These are phyloP conservation scores for Backusella mclennaniae DNA, from an alignment of 192 early-diverging fungal genomes.

Conservation along the genomic window DNA sequence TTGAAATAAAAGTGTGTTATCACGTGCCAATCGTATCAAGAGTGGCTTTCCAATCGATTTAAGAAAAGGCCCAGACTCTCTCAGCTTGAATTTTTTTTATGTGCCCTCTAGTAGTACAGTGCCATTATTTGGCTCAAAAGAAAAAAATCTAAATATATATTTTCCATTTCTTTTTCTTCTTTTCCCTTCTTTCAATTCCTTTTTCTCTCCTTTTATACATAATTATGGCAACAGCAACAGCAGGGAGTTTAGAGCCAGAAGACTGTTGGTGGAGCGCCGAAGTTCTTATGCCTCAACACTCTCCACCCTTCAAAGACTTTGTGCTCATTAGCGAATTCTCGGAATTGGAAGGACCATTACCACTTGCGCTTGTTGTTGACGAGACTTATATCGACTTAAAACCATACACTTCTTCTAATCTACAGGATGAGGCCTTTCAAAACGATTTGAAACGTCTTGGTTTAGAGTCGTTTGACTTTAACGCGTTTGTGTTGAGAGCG, in stretches of 20 bases:
- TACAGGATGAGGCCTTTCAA: neutral
- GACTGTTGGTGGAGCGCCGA: constrained; percentile 33
- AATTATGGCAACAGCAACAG: neutral
- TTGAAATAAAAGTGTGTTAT: neutral
- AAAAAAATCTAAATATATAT: neutral
- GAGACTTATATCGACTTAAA: constrained; percentile 26
- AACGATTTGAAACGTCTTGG: constrained; percentile 5
- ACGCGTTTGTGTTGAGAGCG: constrained; percentile 50
- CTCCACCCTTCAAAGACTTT: constrained; percentile 40
- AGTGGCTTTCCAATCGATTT: neutral
- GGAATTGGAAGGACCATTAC: constrained; percentile 50
- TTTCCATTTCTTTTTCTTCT: constrained; percentile 3
- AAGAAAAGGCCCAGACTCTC: neutral
- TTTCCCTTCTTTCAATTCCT: neutral
- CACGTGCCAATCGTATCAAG: neutral
- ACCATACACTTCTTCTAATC: neutral
- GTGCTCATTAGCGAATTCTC: constrained; percentile 55
- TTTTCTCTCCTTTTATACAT: neutral
- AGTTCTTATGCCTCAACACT: constrained; percentile 2
- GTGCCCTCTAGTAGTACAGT: neutral
- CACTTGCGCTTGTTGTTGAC: constrained; percentile 41
- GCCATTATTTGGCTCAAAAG: neutral
- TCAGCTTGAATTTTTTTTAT: neutral
- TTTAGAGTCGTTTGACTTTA: constrained; percentile 41
- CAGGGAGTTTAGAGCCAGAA: neutral